These are phyloP conservation scores for Clavariopsis aquatica DNA, from an alignment of 495 filamentous ascomycete genomes.

Conservation along the genomic window DNA sequence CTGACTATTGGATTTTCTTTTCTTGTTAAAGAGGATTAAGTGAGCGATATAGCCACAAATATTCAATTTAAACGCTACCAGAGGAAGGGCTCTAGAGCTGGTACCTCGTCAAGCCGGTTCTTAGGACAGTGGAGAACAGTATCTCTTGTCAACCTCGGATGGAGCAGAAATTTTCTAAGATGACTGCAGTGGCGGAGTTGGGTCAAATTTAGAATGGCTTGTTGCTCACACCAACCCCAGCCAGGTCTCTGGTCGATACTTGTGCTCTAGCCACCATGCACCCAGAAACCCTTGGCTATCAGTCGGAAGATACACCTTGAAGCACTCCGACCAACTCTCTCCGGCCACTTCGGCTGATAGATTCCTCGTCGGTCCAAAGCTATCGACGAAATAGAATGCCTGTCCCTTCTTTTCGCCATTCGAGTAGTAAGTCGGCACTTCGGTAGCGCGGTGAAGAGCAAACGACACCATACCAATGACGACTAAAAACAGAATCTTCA, in stretches of 20 bases:
- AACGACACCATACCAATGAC: slow-evolving; percentile 10
- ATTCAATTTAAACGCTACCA: too few relatives aligned
- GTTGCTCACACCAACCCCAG: slow-evolving; percentile 14
- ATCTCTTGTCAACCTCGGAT: not conserved
- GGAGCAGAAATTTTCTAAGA: not conserved
- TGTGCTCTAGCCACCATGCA: slow-evolving; percentile 20
- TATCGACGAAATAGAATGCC: slow-evolving; percentile 17
- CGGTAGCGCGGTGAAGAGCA: slow-evolving; percentile 15
- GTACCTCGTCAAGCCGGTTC: too few relatives aligned
- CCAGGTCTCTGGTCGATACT: slow-evolving; percentile 11
- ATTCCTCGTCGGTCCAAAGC: slow-evolving; percentile 16
- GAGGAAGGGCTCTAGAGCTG: too few relatives aligned
- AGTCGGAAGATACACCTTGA: slow-evolving; percentile 18
- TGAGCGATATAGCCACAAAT: too few relatives aligned
- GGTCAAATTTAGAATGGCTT: slow-evolving; percentile 6
- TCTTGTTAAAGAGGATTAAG: too few relatives aligned
- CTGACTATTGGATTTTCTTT: too few relatives aligned
- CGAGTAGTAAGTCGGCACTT: slow-evolving; percentile 12
- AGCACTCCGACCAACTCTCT: slow-evolving; percentile 17
- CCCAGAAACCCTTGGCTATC: slow-evolving; percentile 16
- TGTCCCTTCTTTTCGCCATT: slow-evolving; percentile 14
- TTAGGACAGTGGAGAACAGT: too few relatives aligned
- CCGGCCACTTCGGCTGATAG: slow-evolving; percentile 12
- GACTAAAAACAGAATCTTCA: slow-evolving; percentile 15
- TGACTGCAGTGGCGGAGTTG: not conserved